Percentiles rank a stretch among this genome's conserved stretches.
Conservation (phyloP, 768 basidiomycete genomes). For the Boletus edulis region DNA sequence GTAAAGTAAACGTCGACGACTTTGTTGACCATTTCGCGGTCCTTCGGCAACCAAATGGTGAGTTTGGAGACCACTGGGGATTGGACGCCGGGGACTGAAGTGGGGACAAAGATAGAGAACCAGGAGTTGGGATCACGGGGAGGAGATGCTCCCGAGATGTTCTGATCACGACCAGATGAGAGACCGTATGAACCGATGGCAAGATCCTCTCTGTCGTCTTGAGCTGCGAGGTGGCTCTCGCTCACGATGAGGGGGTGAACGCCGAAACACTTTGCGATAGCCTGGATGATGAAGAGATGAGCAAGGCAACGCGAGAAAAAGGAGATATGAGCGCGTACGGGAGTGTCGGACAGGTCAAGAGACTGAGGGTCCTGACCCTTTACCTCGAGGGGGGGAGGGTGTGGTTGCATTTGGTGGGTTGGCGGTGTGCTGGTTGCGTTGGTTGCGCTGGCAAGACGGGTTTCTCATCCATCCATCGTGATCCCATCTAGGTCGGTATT, state of each 20-base stretch:
- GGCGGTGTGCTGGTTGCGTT: no score
- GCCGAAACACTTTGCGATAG: constrained; percentile 77
- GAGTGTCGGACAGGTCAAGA: constrained; percentile 74
- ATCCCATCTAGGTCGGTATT: no score
- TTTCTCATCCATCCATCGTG: no score
- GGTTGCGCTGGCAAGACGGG: no score
- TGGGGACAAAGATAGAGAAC: constrained; percentile 52
- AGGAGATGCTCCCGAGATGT: constrained; percentile 47
- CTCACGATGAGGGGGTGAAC: constrained; percentile 70
- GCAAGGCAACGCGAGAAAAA: neutral
- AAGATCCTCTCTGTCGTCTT: constrained; percentile 66
- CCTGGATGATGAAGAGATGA: constrained; percentile 33
- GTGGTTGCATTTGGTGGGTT: constrained; percentile 23
- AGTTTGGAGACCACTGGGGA: constrained; percentile 28
- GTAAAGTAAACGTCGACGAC: constrained; percentile 73
- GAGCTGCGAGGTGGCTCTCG: constrained; percentile 53
- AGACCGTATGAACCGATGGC: constrained; percentile 75
- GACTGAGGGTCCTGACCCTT: constrained; percentile 79
- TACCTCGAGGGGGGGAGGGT: constrained; percentile 37
- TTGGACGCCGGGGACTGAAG: constrained; percentile 36
- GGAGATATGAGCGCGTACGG: constrained; percentile 32
- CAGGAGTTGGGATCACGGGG: constrained; percentile 65
- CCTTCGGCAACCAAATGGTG: constrained; percentile 71
- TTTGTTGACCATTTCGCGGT: constrained; percentile 59
- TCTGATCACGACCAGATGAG: constrained; percentile 65